Conservation (phyloP, 2,329 filamentous ascomycete genomes). For the Pseudonectria buxi region DNA sequence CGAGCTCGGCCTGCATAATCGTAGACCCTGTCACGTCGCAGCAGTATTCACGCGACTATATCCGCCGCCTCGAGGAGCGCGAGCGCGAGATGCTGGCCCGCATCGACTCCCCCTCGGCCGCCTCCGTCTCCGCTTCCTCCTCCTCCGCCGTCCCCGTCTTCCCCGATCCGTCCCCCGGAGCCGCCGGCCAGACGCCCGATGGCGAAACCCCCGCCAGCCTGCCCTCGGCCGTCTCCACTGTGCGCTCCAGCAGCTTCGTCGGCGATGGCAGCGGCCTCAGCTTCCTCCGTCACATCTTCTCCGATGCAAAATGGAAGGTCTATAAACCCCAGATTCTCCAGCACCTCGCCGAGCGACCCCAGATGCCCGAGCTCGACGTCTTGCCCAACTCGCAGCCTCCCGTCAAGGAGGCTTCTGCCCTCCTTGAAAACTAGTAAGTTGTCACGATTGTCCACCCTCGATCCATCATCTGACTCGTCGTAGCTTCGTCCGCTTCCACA, state of each 20-base stretch:
- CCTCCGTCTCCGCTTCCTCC: background rate
- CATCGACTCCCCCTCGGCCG: background rate
- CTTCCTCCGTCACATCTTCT: conserved; percentile 8
- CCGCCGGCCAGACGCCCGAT: background rate
- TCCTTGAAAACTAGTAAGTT: conserved; percentile 4
- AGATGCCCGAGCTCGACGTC: conserved; percentile 6
- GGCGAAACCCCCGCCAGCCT: conserved; percentile 4
- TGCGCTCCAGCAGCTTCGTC: conserved; percentile 5
- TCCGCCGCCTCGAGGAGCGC: conserved; percentile 6
- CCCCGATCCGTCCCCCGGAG: background rate
- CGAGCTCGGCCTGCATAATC: conserved; percentile 57
- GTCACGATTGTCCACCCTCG: background rate
- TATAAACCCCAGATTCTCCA: conserved; percentile 9
- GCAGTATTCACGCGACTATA: conserved; percentile 10
- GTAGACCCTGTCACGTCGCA: conserved; percentile 10
- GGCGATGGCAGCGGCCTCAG: conserved; percentile 9
- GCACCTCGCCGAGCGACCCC: conserved; percentile 7
- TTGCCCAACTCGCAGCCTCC: conserved; percentile 4
- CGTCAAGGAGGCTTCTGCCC: conserved; percentile 1
- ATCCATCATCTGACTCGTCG: background rate
- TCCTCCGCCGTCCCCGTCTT: background rate
- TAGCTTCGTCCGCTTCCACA: background rate
- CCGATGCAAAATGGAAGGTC: conserved; percentile 7
- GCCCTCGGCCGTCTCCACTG: conserved; percentile 4
- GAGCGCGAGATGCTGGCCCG: conserved; percentile 8